phyloP scores from a whole-genome alignment of 2,329 filamentous ascomycete species.

The Blastomyces parvus region DNA sequence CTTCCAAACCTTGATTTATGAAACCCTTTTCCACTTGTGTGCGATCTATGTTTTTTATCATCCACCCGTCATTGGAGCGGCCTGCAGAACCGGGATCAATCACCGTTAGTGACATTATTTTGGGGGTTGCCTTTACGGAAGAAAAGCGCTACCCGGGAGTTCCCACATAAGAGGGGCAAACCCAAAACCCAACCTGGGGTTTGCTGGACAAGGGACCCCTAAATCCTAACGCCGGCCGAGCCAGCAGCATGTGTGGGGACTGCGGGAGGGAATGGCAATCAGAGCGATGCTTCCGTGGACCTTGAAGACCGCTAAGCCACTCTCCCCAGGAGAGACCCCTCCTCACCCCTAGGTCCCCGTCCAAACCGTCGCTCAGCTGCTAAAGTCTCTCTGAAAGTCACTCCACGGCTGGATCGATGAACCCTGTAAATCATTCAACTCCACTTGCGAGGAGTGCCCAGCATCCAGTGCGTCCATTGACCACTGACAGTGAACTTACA shows the following conservation, averaged over 20 bases:
- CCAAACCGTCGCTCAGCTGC: neutral
- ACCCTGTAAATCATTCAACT: slow-evolving; percentile 8
- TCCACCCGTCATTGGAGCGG: neutral
- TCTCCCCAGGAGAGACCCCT: neutral
- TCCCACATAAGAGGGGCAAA: neutral
- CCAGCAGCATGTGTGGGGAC: neutral
- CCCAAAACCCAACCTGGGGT: neutral
- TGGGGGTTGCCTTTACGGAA: neutral
- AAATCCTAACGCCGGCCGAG: neutral
- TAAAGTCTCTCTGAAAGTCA: neutral
- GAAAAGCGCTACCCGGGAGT: neutral
- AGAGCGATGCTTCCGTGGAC: neutral
- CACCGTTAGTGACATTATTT: neutral
- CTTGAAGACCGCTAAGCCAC: neutral
- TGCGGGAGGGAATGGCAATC: neutral
- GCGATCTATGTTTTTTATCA: neutral
- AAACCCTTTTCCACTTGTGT: neutral
- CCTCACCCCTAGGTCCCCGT: neutral
- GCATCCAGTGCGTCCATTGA: neutral
- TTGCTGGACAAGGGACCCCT: neutral
- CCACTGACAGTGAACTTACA: slow-evolving; percentile 5
- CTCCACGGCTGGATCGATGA: slow-evolving; percentile 4
- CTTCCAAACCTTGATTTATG: slow-evolving; percentile 1
- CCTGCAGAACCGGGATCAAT: neutral
- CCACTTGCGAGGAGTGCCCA: neutral